These are phyloP conservation scores for Fusarium foetens DNA, from an alignment of 2,329 filamentous ascomycete genomes.

Conservation along the genomic window DNA sequence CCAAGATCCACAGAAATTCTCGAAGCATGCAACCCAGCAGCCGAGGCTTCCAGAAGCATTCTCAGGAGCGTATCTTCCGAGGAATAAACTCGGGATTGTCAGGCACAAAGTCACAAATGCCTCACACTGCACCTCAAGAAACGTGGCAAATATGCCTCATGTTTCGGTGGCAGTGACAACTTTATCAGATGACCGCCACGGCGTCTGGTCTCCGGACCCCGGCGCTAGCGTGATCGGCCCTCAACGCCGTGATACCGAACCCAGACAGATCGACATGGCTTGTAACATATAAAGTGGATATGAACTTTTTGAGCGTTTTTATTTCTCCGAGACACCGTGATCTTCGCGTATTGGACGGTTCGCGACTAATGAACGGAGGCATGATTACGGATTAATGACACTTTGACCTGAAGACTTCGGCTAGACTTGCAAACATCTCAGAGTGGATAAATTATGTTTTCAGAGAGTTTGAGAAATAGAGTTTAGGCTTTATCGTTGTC, in stretches of 20 bases:
- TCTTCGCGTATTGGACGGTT: not conserved
- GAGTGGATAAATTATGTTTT: not conserved
- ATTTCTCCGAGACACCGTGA: not conserved
- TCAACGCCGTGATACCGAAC: conserved; percentile 28
- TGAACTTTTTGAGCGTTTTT: not conserved
- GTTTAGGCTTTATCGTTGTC: not conserved
- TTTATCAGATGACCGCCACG: not conserved
- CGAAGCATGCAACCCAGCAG: not conserved
- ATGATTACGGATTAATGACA: not conserved
- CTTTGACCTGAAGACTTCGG: not conserved
- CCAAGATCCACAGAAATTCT: not conserved
- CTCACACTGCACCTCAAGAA: not conserved
- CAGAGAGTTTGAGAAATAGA: not conserved
- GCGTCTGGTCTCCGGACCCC: not conserved
- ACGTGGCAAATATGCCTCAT: not conserved
- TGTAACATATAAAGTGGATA: conserved; percentile 1
- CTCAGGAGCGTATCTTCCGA: not conserved
- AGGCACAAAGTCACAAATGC: not conserved
- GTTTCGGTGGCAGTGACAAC: not conserved
- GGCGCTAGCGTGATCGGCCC: conserved; percentile 26
- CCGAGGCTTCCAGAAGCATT: conserved; percentile 7
- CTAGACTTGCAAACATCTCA: not conserved
- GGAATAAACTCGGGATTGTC: not conserved
- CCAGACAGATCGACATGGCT: conserved; percentile 12
- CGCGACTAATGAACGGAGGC: not conserved